phyloP scores from a whole-genome alignment of 2,329 filamentous ascomycete species.

The Botrytis cinerea region DNA sequence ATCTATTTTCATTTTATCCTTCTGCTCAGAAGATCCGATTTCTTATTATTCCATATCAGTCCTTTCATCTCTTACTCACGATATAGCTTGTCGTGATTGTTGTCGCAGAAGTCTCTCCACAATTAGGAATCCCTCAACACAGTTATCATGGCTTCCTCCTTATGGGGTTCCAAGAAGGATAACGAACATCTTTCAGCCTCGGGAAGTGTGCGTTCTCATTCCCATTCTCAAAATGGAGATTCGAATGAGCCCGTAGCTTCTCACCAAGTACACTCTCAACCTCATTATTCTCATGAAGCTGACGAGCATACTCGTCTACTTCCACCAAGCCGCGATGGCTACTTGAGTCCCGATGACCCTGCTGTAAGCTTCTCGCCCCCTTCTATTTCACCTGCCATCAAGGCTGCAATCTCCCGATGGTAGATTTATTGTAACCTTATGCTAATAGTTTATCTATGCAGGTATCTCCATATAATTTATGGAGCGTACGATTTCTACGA shows the following conservation, averaged over 20 bases:
- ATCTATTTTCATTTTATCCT: not conserved
- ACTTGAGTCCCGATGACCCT: constrained; percentile 77
- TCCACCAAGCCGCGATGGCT: constrained; percentile 45
- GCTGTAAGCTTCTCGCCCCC: constrained; percentile 56
- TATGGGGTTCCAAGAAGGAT: constrained; percentile 57
- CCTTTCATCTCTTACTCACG: not conserved
- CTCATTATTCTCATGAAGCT: constrained; percentile 47
- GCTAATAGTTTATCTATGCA: constrained; percentile 22
- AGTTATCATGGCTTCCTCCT: constrained; percentile 50
- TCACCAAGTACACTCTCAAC: constrained; percentile 17
- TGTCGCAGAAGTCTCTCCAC: constrained; percentile 11
- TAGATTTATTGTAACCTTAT: not conserved
- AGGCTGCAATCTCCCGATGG: not conserved
- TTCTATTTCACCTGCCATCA: not conserved
- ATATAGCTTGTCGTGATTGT: not conserved
- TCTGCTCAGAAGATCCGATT: too few species aligned
- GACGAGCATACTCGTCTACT: constrained; percentile 56
- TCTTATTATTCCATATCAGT: not conserved
- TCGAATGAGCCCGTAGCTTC: constrained; percentile 27
- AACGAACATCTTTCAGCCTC: constrained; percentile 41
- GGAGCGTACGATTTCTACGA: constrained; percentile 80
- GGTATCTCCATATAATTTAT: constrained; percentile 90
- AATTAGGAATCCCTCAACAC: not conserved
- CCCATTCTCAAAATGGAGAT: constrained; percentile 32
- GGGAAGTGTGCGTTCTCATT: constrained; percentile 10